Percentiles rank a stretch among this genome's conserved stretches.
phyloP scores from a whole-genome alignment of 495 filamentous ascomycete species.

The Neurospora sp. region DNA sequence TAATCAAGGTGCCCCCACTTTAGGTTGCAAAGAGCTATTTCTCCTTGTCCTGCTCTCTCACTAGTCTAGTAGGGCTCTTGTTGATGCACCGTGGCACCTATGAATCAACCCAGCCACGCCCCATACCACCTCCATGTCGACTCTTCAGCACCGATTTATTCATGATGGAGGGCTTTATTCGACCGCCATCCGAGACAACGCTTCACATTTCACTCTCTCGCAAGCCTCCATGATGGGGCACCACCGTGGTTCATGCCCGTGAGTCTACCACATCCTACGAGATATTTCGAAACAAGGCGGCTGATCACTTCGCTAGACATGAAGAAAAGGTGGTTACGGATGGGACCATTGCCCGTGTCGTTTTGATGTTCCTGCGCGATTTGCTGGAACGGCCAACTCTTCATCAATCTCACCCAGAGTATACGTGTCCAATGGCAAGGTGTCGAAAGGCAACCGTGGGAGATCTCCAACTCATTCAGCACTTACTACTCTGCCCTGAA shows the following conservation, averaged over 20 bases:
- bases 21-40: conserved; percentile 5
- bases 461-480: conserved; percentile 21
- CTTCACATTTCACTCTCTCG: conserved; percentile 6
- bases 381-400: conserved; percentile 19
- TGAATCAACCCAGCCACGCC: conserved; percentile 16
- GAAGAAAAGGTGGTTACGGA: conserved; percentile 22
- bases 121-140: conserved; percentile 24
- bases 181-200: conserved; percentile 14
- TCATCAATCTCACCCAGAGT: conserved; percentile 8
- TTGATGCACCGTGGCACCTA: conserved; percentile 18
- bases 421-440: conserved; percentile 24
- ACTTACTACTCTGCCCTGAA: conserved; percentile 23
- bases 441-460: conserved; percentile 15
- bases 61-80: conserved; percentile 23
- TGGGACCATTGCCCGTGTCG: conserved; percentile 23
- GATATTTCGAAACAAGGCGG: background rate
- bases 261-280: conserved; percentile 7
- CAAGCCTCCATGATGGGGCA: conserved; percentile 17
- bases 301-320: conserved; percentile 15
- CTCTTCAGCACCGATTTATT: conserved; percentile 21
- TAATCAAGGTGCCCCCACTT: background rate
- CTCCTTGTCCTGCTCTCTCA: conserved; percentile 15
- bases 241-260: conserved; percentile 19
- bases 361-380: conserved; percentile 26
- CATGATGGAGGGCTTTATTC: conserved; percentile 20